Evolutionary conservation across 441 rosid genomes (phyloP), one percentile per base, ranked within the genome.

Genomic region (Isatis lusitanica): DNA sequence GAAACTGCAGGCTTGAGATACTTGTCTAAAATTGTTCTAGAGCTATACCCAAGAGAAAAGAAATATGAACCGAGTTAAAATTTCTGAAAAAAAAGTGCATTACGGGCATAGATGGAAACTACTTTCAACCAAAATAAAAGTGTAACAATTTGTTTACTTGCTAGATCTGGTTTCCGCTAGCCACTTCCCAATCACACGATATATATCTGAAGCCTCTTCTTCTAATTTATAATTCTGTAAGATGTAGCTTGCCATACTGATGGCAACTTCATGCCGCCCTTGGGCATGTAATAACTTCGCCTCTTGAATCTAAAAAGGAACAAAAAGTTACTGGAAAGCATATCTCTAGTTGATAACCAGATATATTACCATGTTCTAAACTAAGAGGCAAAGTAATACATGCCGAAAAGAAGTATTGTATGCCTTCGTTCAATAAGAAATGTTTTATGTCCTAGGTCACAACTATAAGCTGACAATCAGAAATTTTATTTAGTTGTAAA

Each of bases 161-260:
- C 98, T 93, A 74, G 98, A 91, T 91, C 99, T 83, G 73, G 95
- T 91, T 88, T 93, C 97, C 8, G 96, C 99, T 66, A 95, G 89
- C 99, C 99, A 95, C 83, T 93, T 95, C 47, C 99, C 99, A 36
- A 90, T 88, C 86, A 95, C 83, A 78, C 98, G 95, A 77, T 85
- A 77, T 18, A 91, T 90, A 72, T 93, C 90, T 42, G 98, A 85
- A 71, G 90, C 85, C 67, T 83, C 93, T 78, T 90, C 97, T 57
- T 82, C 78, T 71, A 85, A 76, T 69, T 81, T 76, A 75, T 84
- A 85, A 81, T 92, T 87, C 72, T 88, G 82, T 59, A 92, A 86
- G 69, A 93, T 82, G 80, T 88, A 90, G 74, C 86, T 90, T 50
- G 92, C 98, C 77, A 93, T 95, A 82, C 88, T 86, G 78, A 96